A percentile compares a stretch with the other conserved stretches of the same genome.
These are phyloP conservation scores for Biancaea sappan DNA, from an alignment of 306 rosid species.

Conservation along the genomic window DNA sequence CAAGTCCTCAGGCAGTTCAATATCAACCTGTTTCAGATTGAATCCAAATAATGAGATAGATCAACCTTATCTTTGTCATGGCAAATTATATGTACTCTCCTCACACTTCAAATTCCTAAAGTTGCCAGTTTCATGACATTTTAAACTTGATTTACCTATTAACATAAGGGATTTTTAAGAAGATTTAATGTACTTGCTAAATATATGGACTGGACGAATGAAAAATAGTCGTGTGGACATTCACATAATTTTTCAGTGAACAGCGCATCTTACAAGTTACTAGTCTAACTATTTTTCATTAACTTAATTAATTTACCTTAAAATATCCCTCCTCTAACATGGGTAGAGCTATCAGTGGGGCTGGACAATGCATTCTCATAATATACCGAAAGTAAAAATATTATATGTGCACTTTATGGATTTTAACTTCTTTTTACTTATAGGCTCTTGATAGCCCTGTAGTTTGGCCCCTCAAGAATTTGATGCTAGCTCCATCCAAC, in stretches of 20 bases:
- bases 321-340: background rate
- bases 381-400: background rate
- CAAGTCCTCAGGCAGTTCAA: conserved; percentile 85
- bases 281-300: background rate
- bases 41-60: conserved; percentile 22
- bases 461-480: background rate
- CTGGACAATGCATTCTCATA: background rate
- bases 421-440: background rate
- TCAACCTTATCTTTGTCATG: background rate
- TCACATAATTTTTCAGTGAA: background rate
- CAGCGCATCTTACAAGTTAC: background rate
- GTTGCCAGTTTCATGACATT: background rate
- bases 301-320: background rate
- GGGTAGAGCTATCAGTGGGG: background rate
- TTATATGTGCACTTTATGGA: background rate
- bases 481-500: background rate
- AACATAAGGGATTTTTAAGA: background rate
- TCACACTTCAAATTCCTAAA: background rate
- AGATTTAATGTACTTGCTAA: background rate
- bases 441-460: background rate
- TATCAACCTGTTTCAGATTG: conserved; percentile 72
- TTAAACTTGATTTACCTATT: background rate
- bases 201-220: background rate
- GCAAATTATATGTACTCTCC: background rate
- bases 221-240: background rate